These are phyloP conservation scores for Podila minutissima DNA, from an alignment of 192 early-diverging fungal species.

Conservation along the genomic window DNA sequence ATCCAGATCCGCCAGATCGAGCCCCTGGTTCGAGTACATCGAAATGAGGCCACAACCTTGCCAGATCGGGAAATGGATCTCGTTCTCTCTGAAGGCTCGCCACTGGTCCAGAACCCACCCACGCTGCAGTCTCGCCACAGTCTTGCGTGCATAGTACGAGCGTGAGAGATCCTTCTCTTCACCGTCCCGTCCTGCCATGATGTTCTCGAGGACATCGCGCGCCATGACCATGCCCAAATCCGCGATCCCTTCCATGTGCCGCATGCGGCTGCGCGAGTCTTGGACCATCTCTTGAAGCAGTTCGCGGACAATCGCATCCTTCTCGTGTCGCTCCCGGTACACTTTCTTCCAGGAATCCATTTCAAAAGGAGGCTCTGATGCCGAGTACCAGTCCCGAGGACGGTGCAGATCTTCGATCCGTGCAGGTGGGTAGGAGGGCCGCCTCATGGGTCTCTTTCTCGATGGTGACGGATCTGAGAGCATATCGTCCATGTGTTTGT, in stretches of 20 bases:
- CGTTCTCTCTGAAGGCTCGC: slow-evolving; percentile 20
- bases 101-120: slow-evolving; percentile 51
- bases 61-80: slow-evolving; percentile 41
- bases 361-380: slow-evolving; percentile 14
- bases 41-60: slow-evolving; percentile 44
- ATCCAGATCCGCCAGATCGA: slow-evolving; percentile 38
- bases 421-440: background rate
- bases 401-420: slow-evolving; percentile 15
- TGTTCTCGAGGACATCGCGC: slow-evolving; percentile 41
- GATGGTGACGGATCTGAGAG: no score
- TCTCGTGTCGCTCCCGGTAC: slow-evolving; percentile 30
- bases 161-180: slow-evolving; percentile 26
- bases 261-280: slow-evolving; percentile 40
- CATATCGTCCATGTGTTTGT: no score
- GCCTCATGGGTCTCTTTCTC: background rate
- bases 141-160: slow-evolving; percentile 38
- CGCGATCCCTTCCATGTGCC: slow-evolving; percentile 45
- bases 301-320: slow-evolving; percentile 28
- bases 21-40: slow-evolving; percentile 37
- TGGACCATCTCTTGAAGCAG: slow-evolving; percentile 34
- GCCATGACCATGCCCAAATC: slow-evolving; percentile 35
- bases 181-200: slow-evolving; percentile 27
- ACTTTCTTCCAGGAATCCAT: slow-evolving; percentile 32
- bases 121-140: slow-evolving; percentile 25
- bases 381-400: slow-evolving; percentile 35